Conservation (phyloP, 805 yeast genomes). For the Tetrapisispora pingtungensis region DNA sequence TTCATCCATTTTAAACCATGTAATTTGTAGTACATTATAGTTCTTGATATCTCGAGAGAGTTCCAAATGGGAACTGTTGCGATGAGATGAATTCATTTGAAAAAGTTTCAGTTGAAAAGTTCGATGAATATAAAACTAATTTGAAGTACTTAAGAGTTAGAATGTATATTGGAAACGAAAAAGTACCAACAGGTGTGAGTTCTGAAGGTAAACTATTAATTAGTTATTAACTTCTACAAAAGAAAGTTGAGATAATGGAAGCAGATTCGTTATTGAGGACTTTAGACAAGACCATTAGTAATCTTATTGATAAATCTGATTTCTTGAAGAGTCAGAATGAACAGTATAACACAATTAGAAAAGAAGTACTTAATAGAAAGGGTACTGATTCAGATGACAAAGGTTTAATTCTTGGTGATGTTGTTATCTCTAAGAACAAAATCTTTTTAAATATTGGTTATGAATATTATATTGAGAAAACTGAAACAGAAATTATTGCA, state of each 20-base stretch:
- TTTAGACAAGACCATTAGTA: slow-evolving; percentile 16
- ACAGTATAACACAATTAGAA: slow-evolving; percentile 16
- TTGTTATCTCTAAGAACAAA: slow-evolving; percentile 18
- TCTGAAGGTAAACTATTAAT: no score
- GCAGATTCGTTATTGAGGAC: slow-evolving; percentile 11
- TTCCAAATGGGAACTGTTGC: neutral
- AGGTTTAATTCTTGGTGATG: slow-evolving; percentile 25
- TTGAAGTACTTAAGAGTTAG: no score
- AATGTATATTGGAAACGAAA: no score
- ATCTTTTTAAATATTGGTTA: slow-evolving; percentile 24
- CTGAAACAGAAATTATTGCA: slow-evolving; percentile 13
- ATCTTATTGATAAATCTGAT: slow-evolving; percentile 15
- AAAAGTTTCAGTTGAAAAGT: neutral
- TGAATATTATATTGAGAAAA: slow-evolving; percentile 26
- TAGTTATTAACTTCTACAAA: no score
- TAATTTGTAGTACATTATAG: no score
- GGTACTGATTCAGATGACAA: slow-evolving; percentile 6
- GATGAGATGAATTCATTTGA: neutral
- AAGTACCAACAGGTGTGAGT: no score
- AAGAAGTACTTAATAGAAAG: slow-evolving; percentile 4
- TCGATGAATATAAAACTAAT: no score
- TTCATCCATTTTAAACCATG: no score
- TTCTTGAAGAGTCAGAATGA: slow-evolving; percentile 22
- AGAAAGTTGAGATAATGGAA: slow-evolving; percentile 4
- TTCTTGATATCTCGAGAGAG: no score